Base-by-base conservation (phyloP, 2,329 filamentous ascomycete genomes). In the Pseudogymnoascus sp. region DNA sequence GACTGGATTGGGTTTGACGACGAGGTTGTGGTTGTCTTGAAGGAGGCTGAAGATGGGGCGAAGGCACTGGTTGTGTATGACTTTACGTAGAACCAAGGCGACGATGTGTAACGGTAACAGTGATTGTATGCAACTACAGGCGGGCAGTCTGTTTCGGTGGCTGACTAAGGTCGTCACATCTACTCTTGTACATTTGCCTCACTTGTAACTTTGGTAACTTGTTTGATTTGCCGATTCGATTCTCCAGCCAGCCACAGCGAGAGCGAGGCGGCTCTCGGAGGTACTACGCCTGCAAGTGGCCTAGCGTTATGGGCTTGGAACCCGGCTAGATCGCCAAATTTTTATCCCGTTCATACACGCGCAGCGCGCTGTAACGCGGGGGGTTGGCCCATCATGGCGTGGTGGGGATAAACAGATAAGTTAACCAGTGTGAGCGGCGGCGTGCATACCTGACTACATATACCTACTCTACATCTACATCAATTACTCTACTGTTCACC, bases 1-100 rank as follows among this genome's bases (percentile, higher is more conserved):
- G 79, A 79, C 10, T 86, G 82, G 77, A 77, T 89, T 13, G 84
- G 84, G 0, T 90, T 89, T 69, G 85, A 89, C 68, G 86, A 89
- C 55, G 84, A 89, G 69, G 82, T 84, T 64, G 83, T 89, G 10
- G 79, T 89, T 63, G 77, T 89, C 45, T 72, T 88, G 62, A 79
- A 82, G 59, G 83, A 87, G 68, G 77, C 77, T 66, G 60, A 65
- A 21, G 71, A 76, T 28, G 83, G 83, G 10, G 76, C 76, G 39
- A 83, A 86, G 67, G 76, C 81, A 37, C 70, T 89, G 65, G 79
- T 85, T 55, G 79, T 87, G 63, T 89, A 89, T 69, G 83, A 89
- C 72, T 89, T 89, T 69, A 84, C 82, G 39, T 87, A 33, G 28
- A 59, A 59, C 58, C 15, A 33, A 55, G 13, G 9, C 28, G 35